Evolutionary conservation across 108 stramenopile genomes (phyloP).

Genomic region (Skeletonema costatum): DNA sequence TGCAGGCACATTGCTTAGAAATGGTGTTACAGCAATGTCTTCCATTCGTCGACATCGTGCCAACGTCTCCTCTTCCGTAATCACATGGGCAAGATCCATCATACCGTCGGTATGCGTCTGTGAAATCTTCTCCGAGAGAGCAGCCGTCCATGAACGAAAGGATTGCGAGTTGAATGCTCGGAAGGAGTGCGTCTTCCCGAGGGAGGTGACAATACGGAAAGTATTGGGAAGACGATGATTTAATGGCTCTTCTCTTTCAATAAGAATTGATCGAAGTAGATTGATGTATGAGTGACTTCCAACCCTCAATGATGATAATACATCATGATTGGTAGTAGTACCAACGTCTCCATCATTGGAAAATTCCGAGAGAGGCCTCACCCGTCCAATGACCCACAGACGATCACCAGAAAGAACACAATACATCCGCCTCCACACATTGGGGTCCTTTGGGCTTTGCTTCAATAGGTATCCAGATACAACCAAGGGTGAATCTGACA

Average conservation of each 20-base stretch:
- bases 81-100: conserved; percentile 50
- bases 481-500: conserved; percentile 36
- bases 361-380: conserved; percentile 20
- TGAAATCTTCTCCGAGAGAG: conserved; percentile 40
- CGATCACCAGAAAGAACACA: conserved; percentile 51
- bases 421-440: conserved; percentile 53
- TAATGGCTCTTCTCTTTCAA: conserved; percentile 34
- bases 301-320: conserved; percentile 26
- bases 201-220: conserved; percentile 34
- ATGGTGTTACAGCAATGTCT: conserved; percentile 22
- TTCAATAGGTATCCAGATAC: conserved; percentile 51
- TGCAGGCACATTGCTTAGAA: conserved; percentile 10
- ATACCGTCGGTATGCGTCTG: conserved; percentile 34
- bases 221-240: conserved; percentile 37
- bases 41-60: conserved; percentile 42
- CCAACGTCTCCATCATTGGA: neutral
- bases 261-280: conserved; percentile 29
- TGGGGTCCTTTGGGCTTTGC: conserved; percentile 45
- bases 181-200: conserved; percentile 28
- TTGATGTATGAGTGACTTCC: conserved; percentile 39
- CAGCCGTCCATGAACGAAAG: conserved; percentile 30
- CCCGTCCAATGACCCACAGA: conserved; percentile 42
- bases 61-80: conserved; percentile 44
- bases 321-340: conserved; percentile 6
- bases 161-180: conserved; percentile 35